Percentiles rank a stretch among this genome's conserved stretches.
Conservation (phyloP, 495 filamentous ascomycete genomes). For the Daldinia loculata region DNA sequence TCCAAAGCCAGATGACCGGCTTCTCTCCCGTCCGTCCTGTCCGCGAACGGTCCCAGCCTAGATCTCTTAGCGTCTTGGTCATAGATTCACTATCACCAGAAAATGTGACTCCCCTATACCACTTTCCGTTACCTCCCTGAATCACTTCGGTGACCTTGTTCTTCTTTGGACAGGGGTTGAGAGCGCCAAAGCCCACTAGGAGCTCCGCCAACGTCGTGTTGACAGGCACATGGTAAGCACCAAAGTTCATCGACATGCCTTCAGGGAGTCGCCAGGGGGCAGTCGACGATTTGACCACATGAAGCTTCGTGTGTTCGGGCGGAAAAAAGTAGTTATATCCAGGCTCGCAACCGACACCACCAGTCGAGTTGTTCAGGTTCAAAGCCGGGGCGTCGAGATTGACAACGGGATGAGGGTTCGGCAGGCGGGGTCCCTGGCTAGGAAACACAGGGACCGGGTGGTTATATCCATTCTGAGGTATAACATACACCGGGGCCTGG, state of each 20-base stretch:
- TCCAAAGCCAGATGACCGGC: constrained; percentile 52
- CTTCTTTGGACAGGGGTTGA: constrained; percentile 49
- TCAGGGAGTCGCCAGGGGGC: constrained; percentile 55
- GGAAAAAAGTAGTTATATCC: constrained; percentile 64
- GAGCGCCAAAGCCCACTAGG: constrained; percentile 57
- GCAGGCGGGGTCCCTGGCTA: constrained; percentile 39
- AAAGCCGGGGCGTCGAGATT: constrained; percentile 62
- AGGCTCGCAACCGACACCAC: constrained; percentile 61
- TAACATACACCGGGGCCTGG: constrained; percentile 25
- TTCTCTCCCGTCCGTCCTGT: constrained; percentile 48
- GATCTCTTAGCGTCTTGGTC: constrained; percentile 45
- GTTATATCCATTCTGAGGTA: constrained; percentile 28
- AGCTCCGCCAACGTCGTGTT: constrained; percentile 54
- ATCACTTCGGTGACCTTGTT: constrained; percentile 56
- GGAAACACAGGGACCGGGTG: constrained; percentile 37
- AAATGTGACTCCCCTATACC: constrained; percentile 50
- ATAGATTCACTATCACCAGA: constrained; percentile 40
- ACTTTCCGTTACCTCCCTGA: constrained; percentile 48
- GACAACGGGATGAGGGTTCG: constrained; percentile 47
- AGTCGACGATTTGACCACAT: constrained; percentile 52
- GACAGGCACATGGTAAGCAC: constrained; percentile 53
- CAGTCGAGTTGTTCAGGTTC: constrained; percentile 64
- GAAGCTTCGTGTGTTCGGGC: constrained; percentile 56
- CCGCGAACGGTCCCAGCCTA: constrained; percentile 52
- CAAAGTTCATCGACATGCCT: constrained; percentile 44